Evolutionary conservation across 495 filamentous ascomycete genomes (phyloP).

Genomic region (Aspergillus biplanus): DNA sequence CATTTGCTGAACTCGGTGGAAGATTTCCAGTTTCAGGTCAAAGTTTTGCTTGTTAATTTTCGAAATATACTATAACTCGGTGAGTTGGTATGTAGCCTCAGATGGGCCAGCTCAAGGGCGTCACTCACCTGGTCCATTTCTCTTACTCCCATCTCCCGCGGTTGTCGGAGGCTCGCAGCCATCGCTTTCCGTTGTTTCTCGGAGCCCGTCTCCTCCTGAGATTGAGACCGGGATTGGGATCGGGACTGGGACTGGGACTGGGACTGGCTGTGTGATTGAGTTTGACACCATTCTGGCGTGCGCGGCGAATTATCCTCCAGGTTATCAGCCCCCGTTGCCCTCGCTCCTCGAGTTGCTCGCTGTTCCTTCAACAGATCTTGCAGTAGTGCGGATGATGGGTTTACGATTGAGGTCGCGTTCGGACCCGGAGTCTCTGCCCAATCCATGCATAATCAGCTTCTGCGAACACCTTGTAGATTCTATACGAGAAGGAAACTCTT

Average conservation of each 20-base stretch:
- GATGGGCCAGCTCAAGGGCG: neutral
- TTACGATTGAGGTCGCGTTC: conserved; percentile 38
- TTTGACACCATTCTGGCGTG: conserved; percentile 37
- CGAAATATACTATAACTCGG: conserved; percentile 48
- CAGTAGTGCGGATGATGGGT: conserved; percentile 49
- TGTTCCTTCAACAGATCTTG: conserved; percentile 55
- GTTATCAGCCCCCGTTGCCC: conserved; percentile 32
- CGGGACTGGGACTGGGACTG: conserved; percentile 23
- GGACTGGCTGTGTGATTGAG: conserved; percentile 18
- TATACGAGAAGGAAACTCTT: neutral
- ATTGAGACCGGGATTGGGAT: conserved; percentile 29
- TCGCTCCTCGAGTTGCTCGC: conserved; percentile 43
- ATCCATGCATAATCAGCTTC: conserved; percentile 20
- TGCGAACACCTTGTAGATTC: neutral
- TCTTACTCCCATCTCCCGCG: conserved; percentile 53
- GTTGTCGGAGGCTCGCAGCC: conserved; percentile 32
- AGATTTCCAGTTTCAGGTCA: conserved; percentile 83
- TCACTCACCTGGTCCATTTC: conserved; percentile 53
- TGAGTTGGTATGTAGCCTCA: conserved; percentile 17
- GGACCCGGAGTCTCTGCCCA: conserved; percentile 35
- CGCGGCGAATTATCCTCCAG: conserved; percentile 27
- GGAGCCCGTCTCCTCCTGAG: conserved; percentile 38
- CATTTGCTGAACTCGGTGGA: conserved; percentile 68
- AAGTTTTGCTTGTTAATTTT: conserved; percentile 87
- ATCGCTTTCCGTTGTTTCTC: conserved; percentile 41